Percentiles rank a stretch among this genome's conserved stretches.
phyloP scores from a whole-genome alignment of 2,329 filamentous ascomycete genomes.

The Cercospora berteroae region DNA sequence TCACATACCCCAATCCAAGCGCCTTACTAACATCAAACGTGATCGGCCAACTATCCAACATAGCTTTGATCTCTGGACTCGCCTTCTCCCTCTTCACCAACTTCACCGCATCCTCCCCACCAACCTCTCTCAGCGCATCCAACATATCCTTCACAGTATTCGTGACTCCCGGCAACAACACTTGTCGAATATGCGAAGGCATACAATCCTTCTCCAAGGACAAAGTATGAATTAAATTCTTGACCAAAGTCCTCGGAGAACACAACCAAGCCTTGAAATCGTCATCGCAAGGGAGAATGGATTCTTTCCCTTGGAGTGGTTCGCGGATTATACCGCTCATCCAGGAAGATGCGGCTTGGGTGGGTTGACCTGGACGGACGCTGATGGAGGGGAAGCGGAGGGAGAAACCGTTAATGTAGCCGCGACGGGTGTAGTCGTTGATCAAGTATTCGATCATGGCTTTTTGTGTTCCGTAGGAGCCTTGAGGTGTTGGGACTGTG shows the following conservation, averaged over 20 bases:
- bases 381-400: conserved; percentile 53
- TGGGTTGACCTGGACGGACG: conserved; percentile 52
- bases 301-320: conserved; percentile 50
- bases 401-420: conserved; percentile 46
- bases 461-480: conserved; percentile 54
- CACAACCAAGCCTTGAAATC: conserved; percentile 59
- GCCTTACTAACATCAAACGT: conserved; percentile 58
- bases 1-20: conserved; percentile 51
- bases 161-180: conserved; percentile 55
- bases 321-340: conserved; percentile 55
- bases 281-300: conserved; percentile 52
- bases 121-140: conserved; percentile 55
- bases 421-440: conserved; percentile 53
- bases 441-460: conserved; percentile 51
- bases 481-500: conserved; percentile 50
- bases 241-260: conserved; percentile 54
- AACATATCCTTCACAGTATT: conserved; percentile 58
- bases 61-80: conserved; percentile 51
- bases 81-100: conserved; percentile 54
- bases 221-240: conserved; percentile 55
- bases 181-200: conserved; percentile 49
- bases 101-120: conserved; percentile 52
- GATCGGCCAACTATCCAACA: conserved; percentile 57
- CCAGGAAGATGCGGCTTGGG: conserved; percentile 53
- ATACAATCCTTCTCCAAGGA: conserved; percentile 52